Conservation (phyloP, 139 green algal genomes). For the Chlamydomonas sphaeroides region DNA sequence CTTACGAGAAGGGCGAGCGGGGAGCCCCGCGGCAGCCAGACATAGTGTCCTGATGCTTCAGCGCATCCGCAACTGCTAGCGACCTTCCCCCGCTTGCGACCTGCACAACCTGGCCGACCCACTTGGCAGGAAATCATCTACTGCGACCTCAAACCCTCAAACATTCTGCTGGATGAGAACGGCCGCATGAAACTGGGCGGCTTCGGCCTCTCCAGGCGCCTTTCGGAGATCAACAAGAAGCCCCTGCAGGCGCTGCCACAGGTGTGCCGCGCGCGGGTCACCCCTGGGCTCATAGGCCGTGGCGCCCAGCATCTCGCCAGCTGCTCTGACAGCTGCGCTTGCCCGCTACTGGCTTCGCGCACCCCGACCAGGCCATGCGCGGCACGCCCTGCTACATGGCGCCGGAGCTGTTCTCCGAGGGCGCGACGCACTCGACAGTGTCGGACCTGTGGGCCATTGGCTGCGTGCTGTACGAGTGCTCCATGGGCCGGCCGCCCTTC, state of each 20-base stretch:
- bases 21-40: too few species aligned
- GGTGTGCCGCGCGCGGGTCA: too few species aligned
- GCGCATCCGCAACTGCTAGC: too few species aligned
- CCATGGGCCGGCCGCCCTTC: constrained; percentile 88
- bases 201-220: constrained; percentile 83
- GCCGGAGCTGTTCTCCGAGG: constrained; percentile 92
- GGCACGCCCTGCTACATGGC: constrained; percentile 95
- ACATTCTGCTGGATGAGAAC: constrained; percentile 95
- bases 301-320: too few species aligned
- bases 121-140: constrained; percentile 89
- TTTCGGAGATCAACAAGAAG: constrained; percentile 86
- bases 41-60: too few species aligned
- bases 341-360: too few species aligned
- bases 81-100: too few species aligned
- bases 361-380: constrained; percentile 72
- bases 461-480: constrained; percentile 94
- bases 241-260: constrained; percentile 60
- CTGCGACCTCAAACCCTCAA: constrained; percentile 95
- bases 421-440: constrained; percentile 78
- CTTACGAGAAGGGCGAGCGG: too few species aligned
- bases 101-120: too few species aligned
- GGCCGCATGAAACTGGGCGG: constrained; percentile 93
- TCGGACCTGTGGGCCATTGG: constrained; percentile 93
- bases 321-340: too few species aligned
- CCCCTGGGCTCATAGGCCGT: too few species aligned